Percentiles rank a stretch among this genome's conserved stretches.
These are phyloP conservation scores for Sporothrix brasiliensis DNA, from an alignment of 2,329 filamentous ascomycete genomes.

Conservation along the genomic window DNA sequence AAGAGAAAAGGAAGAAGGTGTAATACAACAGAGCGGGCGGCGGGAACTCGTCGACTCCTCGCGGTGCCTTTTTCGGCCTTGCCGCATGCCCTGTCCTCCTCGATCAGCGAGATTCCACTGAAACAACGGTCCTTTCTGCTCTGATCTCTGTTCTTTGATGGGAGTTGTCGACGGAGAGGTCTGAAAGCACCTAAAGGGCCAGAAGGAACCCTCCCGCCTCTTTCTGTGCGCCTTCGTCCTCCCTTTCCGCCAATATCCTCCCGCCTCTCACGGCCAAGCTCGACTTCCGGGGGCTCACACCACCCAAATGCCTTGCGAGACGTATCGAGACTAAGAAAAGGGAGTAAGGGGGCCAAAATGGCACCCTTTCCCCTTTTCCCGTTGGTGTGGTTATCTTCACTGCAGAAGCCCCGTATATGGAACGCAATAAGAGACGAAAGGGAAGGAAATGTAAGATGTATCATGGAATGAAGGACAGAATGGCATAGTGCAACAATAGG, in stretches of 20 bases:
- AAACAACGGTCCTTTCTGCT: slow-evolving; percentile 37
- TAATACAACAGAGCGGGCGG: neutral
- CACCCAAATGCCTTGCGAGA: neutral
- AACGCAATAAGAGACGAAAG: neutral
- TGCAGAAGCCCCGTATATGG: neutral
- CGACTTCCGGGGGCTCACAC: neutral
- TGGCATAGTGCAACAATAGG: neutral
- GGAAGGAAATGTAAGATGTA: neutral
- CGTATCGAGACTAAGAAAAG: slow-evolving; percentile 10
- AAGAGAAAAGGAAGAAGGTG: neutral
- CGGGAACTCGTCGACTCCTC: neutral
- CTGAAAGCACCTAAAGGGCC: neutral
- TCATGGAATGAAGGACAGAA: neutral
- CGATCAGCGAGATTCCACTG: neutral
- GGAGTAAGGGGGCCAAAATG: neutral
- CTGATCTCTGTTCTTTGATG: slow-evolving; percentile 44
- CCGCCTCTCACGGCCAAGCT: slow-evolving; percentile 18
- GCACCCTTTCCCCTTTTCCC: neutral
- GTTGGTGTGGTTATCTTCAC: slow-evolving; percentile 24
- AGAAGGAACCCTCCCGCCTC: neutral
- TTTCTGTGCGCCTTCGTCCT: neutral
- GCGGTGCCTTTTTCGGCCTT: neutral
- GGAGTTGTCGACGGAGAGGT: slow-evolving; percentile 4
- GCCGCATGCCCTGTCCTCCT: neutral
- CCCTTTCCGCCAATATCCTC: neutral